Conservation (phyloP, 2,329 filamentous ascomycete species). For the Penicillium brevicompactum region DNA sequence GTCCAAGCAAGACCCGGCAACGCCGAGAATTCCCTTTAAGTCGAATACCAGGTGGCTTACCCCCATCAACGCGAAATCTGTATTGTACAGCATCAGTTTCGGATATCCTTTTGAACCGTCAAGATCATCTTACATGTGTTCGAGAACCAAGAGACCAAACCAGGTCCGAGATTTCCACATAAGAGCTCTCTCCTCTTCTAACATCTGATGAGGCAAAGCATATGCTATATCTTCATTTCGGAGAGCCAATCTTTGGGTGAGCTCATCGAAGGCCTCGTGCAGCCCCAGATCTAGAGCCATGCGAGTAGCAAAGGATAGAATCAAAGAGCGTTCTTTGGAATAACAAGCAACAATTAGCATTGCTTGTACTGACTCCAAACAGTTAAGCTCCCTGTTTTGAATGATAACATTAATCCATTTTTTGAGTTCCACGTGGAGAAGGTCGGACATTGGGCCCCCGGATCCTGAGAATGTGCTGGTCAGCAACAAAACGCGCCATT, state of each 20-base stretch:
- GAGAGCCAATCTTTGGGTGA: slow-evolving; percentile 34
- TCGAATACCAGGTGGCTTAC: slow-evolving; percentile 47
- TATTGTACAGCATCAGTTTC: not conserved
- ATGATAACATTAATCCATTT: slow-evolving; percentile 51
- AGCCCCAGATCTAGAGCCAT: slow-evolving; percentile 55
- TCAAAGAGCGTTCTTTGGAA: slow-evolving; percentile 53
- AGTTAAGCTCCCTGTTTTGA: slow-evolving; percentile 40
- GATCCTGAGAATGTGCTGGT: slow-evolving; percentile 18
- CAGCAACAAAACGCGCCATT: not conserved
- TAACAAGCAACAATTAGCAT: slow-evolving; percentile 57
- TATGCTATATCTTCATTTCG: slow-evolving; percentile 23
- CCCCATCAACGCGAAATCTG: slow-evolving; percentile 48
- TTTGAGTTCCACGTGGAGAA: slow-evolving; percentile 49
- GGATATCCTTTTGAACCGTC: not conserved
- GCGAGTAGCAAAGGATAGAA: slow-evolving; percentile 53
- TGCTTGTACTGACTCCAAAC: slow-evolving; percentile 55
- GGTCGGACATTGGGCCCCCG: slow-evolving; percentile 40
- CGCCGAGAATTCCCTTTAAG: slow-evolving; percentile 43
- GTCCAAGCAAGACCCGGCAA: slow-evolving; percentile 49
- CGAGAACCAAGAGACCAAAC: slow-evolving; percentile 56
- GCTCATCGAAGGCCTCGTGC: slow-evolving; percentile 46
- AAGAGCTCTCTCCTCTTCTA: slow-evolving; percentile 29
- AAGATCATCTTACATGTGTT: slow-evolving; percentile 44
- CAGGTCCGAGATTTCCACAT: slow-evolving; percentile 52
- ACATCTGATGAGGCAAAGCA: slow-evolving; percentile 14